These are phyloP conservation scores for Arabidopsis thaliana DNA, from an alignment of 345 rosid genomes.

Conservation along the genomic window DNA sequence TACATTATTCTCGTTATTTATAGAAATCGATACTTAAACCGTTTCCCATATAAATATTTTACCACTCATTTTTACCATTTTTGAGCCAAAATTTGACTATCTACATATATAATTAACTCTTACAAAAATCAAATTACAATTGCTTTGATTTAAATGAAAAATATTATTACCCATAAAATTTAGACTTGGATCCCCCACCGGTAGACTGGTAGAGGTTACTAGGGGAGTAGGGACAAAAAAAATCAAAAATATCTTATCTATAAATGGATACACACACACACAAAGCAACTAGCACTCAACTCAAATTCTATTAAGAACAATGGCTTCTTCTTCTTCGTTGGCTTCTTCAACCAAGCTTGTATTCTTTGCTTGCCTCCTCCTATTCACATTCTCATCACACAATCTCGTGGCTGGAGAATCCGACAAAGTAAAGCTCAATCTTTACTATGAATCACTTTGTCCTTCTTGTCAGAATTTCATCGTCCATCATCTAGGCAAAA, in stretches of 20 bases:
- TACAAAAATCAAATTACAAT: too few relatives aligned
- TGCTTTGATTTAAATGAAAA: background rate
- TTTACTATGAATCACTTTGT: constrained; percentile 60
- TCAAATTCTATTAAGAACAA: background rate
- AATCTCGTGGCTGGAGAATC: constrained; percentile 28
- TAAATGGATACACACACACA: background rate
- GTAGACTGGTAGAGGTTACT: background rate
- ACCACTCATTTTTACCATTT: background rate
- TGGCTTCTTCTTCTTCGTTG: background rate
- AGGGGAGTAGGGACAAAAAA: background rate
- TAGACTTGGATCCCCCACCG: background rate
- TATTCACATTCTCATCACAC: constrained; percentile 1
- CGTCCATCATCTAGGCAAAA: constrained; percentile 40
- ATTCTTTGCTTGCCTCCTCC: background rate
- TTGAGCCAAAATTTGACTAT: background rate
- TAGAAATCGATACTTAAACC: too few relatives aligned
- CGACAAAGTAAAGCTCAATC: constrained; percentile 40
- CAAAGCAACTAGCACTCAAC: background rate
- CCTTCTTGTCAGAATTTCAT: constrained; percentile 54
- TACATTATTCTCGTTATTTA: too few relatives aligned
- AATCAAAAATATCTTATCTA: background rate
- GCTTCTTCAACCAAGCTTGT: background rate
- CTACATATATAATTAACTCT: background rate
- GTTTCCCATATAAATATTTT: background rate
- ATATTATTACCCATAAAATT: background rate